Conservation (phyloP, 2,329 filamentous ascomycete genomes). For the Botryotinia calthae region DNA sequence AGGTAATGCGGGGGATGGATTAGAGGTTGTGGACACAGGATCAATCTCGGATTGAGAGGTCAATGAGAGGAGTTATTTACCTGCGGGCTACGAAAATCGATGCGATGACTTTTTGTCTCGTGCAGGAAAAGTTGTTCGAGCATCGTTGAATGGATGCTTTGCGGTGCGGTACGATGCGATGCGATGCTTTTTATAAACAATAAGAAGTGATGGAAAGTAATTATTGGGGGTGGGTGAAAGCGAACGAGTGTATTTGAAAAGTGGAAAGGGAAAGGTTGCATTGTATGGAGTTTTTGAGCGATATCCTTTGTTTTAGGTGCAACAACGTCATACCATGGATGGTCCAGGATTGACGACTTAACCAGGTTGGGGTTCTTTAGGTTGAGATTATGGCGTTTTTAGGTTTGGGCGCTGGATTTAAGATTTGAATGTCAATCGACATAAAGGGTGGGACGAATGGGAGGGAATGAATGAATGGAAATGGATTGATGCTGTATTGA, state of each 20-base stretch:
- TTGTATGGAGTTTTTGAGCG: slow-evolving; percentile 8
- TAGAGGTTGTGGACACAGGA: neutral
- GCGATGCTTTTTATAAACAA: neutral
- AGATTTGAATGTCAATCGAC: neutral
- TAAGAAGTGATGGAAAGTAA: slow-evolving; percentile 6
- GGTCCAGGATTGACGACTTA: neutral
- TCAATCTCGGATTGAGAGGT: slow-evolving; percentile 13
- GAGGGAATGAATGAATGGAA: slow-evolving; percentile 1
- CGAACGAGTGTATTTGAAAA: neutral
- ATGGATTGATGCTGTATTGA: slow-evolving; percentile 4
- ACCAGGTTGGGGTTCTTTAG: slow-evolving; percentile 2
- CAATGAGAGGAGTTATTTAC: neutral
- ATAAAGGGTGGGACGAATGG: neutral
- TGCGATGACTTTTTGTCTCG: neutral
- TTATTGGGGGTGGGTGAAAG: neutral
- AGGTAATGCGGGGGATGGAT: neutral
- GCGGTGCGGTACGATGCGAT: neutral
- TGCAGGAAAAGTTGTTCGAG: neutral
- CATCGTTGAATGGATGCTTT: neutral
- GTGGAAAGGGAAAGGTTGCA: neutral
- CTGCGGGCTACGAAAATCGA: neutral
- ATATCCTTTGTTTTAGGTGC: slow-evolving; percentile 1
- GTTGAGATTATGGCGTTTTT: slow-evolving; percentile 1
- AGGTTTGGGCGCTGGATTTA: neutral
- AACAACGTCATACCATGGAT: neutral